Evolutionary conservation across 2,329 filamentous ascomycete genomes (phyloP).

Genomic region (Trichophyton benhamiae): DNA sequence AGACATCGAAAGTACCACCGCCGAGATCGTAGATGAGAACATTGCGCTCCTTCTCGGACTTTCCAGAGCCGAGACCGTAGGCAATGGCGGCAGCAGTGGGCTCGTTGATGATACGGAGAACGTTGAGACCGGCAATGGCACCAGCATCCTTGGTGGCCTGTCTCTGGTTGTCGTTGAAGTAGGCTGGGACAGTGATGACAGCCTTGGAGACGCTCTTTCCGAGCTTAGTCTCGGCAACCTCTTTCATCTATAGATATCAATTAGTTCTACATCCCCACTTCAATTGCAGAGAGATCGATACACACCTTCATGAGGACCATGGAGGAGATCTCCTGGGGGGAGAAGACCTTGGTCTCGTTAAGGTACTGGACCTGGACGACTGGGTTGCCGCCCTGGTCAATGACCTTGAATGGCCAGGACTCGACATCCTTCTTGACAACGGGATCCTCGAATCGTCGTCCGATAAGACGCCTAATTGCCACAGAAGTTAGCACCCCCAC

Average conservation of each 20-base stretch:
- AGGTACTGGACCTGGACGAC: slow-evolving; percentile 94
- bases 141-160: slow-evolving; percentile 99
- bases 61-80: slow-evolving; percentile 91
- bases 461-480: slow-evolving; percentile 73
- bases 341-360: slow-evolving; percentile 88
- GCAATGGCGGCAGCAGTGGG: slow-evolving; percentile 96
- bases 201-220: slow-evolving; percentile 99
- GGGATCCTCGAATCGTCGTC: slow-evolving; percentile 85
- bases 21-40: slow-evolving; percentile 99
- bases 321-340: slow-evolving; percentile 94
- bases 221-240: slow-evolving; percentile 95
- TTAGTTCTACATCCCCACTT: neutral
- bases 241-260: slow-evolving; percentile 65
- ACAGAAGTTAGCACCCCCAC: slow-evolving; percentile 2
- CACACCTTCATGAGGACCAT: slow-evolving; percentile 95
- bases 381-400: slow-evolving; percentile 78
- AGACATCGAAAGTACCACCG: slow-evolving; percentile 99
- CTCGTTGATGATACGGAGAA: slow-evolving; percentile 99
- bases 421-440: slow-evolving; percentile 98
- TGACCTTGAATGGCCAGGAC: slow-evolving; percentile 98
- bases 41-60: slow-evolving; percentile 95
- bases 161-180: slow-evolving; percentile 99
- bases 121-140: slow-evolving; percentile 92
- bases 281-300: neutral
- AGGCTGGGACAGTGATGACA: slow-evolving; percentile 95